phyloP scores from a whole-genome alignment of 805 yeast genomes.

The Teunomyces aglyptinius region DNA sequence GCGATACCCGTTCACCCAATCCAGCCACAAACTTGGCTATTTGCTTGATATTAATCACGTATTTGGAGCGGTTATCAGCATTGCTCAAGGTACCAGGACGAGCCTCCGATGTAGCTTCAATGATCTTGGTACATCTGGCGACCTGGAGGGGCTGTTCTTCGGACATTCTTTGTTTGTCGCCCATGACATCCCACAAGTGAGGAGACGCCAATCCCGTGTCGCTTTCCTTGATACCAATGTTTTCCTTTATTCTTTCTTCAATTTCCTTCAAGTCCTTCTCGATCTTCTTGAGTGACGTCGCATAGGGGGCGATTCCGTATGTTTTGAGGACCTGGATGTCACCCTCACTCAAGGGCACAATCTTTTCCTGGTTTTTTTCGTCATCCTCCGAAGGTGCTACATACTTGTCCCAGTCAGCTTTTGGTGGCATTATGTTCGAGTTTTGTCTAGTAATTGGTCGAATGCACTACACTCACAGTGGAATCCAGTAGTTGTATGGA shows the following conservation, averaged over 20 bases:
- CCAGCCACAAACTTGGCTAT: conserved; percentile 98
- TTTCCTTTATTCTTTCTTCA: conserved; percentile 87
- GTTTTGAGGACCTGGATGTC: conserved; percentile 97
- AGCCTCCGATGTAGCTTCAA: conserved; percentile 52
- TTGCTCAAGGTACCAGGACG: conserved; percentile 40
- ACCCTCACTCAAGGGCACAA: conserved; percentile 87
- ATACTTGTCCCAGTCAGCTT: conserved; percentile 98
- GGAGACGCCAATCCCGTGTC: conserved; percentile 99
- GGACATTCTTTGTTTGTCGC: conserved; percentile 89
- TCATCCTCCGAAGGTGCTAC: conserved; percentile 79
- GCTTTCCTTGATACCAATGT: conserved; percentile 89
- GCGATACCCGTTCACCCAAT: conserved; percentile 93
- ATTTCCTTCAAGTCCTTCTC: conserved; percentile 85
- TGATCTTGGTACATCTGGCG: conserved; percentile 97
- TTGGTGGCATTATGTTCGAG: conserved; percentile 73
- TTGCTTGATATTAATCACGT: conserved; percentile 95
- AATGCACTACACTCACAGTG: neutral
- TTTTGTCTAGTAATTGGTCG: neutral
- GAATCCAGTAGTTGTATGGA: neutral
- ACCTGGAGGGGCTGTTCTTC: conserved; percentile 97
- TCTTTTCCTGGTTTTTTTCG: conserved; percentile 64
- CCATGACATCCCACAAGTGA: conserved; percentile 95
- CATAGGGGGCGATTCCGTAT: conserved; percentile 97
- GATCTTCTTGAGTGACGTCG: conserved; percentile 69
- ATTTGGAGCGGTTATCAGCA: conserved; percentile 84